Conservation (phyloP, 192 early-diverging fungal species). For the Paraglomus brasilianum region DNA sequence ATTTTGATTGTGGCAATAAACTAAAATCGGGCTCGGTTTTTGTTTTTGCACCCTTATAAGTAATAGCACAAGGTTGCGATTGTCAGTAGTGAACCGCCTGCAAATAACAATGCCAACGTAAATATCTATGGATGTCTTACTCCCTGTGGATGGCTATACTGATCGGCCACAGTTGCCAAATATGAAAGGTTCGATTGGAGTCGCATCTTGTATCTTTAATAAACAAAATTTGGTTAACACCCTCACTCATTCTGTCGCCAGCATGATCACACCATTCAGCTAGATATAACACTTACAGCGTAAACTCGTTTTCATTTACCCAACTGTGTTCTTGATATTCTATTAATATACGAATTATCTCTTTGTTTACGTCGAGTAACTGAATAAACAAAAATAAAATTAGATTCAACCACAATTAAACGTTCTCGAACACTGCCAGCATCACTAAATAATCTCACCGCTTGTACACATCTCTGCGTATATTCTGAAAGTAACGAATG, state of each 20-base stretch:
- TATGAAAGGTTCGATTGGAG: slow-evolving; percentile 26
- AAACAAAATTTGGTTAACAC: background rate
- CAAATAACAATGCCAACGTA: background rate
- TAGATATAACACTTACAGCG: background rate
- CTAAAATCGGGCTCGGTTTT: slow-evolving; percentile 19
- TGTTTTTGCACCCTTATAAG: slow-evolving; percentile 10
- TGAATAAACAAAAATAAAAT: slow-evolving; percentile 1
- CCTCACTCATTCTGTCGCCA: too few relatives aligned
- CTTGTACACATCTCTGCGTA: slow-evolving; percentile 32
- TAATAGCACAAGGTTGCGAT: background rate
- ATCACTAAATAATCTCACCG: background rate
- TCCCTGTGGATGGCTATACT: slow-evolving; percentile 21
- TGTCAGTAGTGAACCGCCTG: background rate
- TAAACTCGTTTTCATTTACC: slow-evolving; percentile 4
- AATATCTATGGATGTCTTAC: slow-evolving; percentile 13
- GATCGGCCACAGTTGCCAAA: slow-evolving; percentile 26
- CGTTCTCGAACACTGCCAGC: too few relatives aligned
- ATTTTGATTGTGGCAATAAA: slow-evolving; percentile 11
- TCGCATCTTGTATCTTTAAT: slow-evolving; percentile 17
- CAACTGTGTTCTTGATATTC: slow-evolving; percentile 17
- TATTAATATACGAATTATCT: slow-evolving; percentile 31
- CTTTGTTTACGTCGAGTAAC: slow-evolving; percentile 27
- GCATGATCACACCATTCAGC: too few relatives aligned
- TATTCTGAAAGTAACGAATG: slow-evolving; percentile 1
- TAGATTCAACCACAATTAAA: too few relatives aligned